phyloP scores from a whole-genome alignment of 1,139 yeast species.

The Blastobotrys elegans region DNA sequence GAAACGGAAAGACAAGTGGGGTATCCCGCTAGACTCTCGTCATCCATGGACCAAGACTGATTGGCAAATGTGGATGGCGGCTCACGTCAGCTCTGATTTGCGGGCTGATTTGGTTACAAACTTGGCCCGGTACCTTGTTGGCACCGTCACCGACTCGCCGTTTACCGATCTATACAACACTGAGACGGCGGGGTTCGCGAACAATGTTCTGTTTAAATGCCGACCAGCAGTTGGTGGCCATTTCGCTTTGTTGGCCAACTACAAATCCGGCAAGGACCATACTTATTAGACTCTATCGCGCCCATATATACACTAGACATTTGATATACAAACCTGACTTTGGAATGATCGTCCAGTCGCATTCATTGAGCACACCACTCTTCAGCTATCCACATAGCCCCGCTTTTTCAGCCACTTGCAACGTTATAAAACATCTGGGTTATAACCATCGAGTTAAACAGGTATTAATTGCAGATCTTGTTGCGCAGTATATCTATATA shows the following conservation, averaged over 20 bases:
- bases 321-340: no score
- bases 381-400: no score
- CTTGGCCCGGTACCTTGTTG: conserved; percentile 3
- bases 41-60: conserved; percentile 2
- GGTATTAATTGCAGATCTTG: no score
- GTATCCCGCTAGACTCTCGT: conserved; percentile 11
- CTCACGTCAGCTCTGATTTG: not conserved
- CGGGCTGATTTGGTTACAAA: conserved; percentile 5
- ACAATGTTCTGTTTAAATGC: not conserved
- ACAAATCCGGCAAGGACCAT: conserved; percentile 3
- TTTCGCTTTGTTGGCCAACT: conserved; percentile 6
- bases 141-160: conserved; percentile 4
- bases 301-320: no score
- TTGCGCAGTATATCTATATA: no score
- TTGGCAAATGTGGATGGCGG: conserved; percentile 14
- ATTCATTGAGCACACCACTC: no score
- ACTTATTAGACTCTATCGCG: no score
- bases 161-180: conserved; percentile 10
- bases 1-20: conserved; percentile 2
- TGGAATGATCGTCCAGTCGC: no score
- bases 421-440: no score
- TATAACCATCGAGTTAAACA: no score
- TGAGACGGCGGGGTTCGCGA: not conserved
- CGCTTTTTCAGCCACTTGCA: no score
- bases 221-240: conserved; percentile 13